Evolutionary conservation across 2,329 filamentous ascomycete species (phyloP).

Genomic region (Cladosporium austrohemisphaericum): DNA sequence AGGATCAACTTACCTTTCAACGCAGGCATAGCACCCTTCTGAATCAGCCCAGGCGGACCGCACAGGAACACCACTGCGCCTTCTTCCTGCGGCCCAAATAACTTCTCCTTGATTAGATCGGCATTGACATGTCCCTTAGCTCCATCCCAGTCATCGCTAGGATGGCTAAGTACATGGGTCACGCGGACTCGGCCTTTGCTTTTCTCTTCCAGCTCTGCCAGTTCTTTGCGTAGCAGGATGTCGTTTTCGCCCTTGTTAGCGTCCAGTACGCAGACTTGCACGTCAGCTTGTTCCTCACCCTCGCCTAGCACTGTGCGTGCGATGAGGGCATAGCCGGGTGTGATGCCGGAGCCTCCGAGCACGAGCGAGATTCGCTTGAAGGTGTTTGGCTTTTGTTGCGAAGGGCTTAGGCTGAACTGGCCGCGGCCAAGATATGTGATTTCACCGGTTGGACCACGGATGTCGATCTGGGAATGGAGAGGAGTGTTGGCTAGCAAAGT

Average conservation of each 20-base stretch:
- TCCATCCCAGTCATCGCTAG: constrained; percentile 45
- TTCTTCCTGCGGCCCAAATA: constrained; percentile 42
- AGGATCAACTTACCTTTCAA: constrained; percentile 29
- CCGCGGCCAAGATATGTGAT: constrained; percentile 49
- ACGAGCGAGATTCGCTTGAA: constrained; percentile 49
- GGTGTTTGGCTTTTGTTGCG: constrained; percentile 29
- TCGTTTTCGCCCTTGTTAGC: constrained; percentile 48
- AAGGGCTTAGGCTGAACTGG: constrained; percentile 43
- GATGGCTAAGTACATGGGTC: constrained; percentile 47
- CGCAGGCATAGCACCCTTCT: constrained; percentile 49
- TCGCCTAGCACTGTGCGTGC: constrained; percentile 37
- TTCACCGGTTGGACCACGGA: constrained; percentile 51
- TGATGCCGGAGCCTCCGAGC: constrained; percentile 51
- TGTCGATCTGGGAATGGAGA: constrained; percentile 48
- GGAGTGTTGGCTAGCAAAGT: constrained; percentile 52
- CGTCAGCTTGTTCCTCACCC: constrained; percentile 27
- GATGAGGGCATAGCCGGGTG: constrained; percentile 51
- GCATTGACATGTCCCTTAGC: constrained; percentile 44
- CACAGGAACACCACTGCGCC: constrained; percentile 46
- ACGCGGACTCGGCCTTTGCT: constrained; percentile 41
- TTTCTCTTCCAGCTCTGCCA: constrained; percentile 40
- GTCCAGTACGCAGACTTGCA: constrained; percentile 43
- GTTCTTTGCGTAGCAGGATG: constrained; percentile 43
- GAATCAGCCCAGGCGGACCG: constrained; percentile 50
- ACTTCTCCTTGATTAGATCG: constrained; percentile 38